Evolutionary conservation across 2,329 filamentous ascomycete species (phyloP).

Genomic region (Daldinia sp.): DNA sequence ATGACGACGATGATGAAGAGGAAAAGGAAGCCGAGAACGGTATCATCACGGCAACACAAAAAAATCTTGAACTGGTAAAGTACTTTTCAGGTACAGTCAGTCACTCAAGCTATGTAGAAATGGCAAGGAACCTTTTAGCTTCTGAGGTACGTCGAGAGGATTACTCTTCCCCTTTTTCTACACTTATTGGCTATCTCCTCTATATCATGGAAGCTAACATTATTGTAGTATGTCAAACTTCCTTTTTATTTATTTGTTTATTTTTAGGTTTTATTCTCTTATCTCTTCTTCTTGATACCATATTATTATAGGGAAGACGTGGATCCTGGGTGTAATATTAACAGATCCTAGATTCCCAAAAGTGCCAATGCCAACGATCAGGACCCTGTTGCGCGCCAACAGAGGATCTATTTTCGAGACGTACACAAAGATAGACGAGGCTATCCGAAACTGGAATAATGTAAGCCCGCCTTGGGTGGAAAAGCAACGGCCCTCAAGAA

Average conservation of each 20-base stretch:
- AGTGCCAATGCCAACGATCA: slow-evolving; percentile 47
- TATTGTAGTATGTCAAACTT: slow-evolving; percentile 19
- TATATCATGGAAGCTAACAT: slow-evolving; percentile 30
- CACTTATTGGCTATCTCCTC: not conserved
- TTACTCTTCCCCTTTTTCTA: not conserved
- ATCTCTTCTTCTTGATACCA: not conserved
- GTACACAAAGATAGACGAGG: slow-evolving; percentile 53
- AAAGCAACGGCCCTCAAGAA: slow-evolving; percentile 50
- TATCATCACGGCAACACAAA: not conserved
- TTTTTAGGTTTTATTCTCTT: not conserved
- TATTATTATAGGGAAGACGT: not conserved
- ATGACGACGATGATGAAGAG: not conserved
- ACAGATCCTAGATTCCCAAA: slow-evolving; percentile 49
- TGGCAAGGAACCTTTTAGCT: slow-evolving; percentile 20
- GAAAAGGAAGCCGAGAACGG: not conserved
- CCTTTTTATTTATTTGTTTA: not conserved
- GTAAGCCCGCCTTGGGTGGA: slow-evolving; percentile 42
- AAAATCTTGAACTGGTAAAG: not conserved
- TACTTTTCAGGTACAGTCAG: not conserved
- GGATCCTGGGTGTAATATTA: not conserved
- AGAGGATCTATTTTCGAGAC: slow-evolving; percentile 52
- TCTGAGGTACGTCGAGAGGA: slow-evolving; percentile 44
- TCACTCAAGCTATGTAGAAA: not conserved
- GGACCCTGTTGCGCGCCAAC: slow-evolving; percentile 45
- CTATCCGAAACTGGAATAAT: slow-evolving; percentile 40